Conservation (phyloP, 2,329 filamentous ascomycete genomes). For the Alternaria burnsii region DNA sequence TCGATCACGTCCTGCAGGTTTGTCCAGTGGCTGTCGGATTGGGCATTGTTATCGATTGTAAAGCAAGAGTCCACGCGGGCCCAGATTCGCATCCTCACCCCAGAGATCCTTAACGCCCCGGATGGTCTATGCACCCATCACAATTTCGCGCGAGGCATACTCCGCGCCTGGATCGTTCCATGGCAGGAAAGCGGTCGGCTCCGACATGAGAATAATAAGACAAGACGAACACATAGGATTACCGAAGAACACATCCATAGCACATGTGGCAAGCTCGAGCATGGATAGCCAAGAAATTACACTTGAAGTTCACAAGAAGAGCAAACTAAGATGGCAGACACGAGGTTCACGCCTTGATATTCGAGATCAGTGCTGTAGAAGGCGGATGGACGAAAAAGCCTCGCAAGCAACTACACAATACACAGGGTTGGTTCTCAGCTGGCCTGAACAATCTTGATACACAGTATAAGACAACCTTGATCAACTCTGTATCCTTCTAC, state of each 20-base stretch:
- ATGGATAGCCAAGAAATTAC: neutral
- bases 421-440: neutral
- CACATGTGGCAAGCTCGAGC: neutral
- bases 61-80: neutral
- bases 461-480: neutral
- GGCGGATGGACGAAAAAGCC: no score
- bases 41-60: neutral
- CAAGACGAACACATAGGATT: neutral
- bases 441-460: neutral
- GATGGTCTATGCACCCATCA: neutral
- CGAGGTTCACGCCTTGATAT: neutral
- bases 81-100: neutral
- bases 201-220: neutral
- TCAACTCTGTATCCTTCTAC: neutral
- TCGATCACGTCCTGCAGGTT: slow-evolving; percentile 13
- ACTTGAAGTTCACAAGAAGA: neutral
- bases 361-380: neutral
- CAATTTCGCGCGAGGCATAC: neutral
- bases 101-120: neutral
- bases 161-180: neutral
- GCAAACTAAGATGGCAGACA: neutral
- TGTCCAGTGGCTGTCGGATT: neutral
- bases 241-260: neutral
- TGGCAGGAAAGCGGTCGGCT: neutral
- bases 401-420: neutral